Evolutionary conservation across 495 filamentous ascomycete genomes (phyloP).

Genomic region (Neurospora terricola): DNA sequence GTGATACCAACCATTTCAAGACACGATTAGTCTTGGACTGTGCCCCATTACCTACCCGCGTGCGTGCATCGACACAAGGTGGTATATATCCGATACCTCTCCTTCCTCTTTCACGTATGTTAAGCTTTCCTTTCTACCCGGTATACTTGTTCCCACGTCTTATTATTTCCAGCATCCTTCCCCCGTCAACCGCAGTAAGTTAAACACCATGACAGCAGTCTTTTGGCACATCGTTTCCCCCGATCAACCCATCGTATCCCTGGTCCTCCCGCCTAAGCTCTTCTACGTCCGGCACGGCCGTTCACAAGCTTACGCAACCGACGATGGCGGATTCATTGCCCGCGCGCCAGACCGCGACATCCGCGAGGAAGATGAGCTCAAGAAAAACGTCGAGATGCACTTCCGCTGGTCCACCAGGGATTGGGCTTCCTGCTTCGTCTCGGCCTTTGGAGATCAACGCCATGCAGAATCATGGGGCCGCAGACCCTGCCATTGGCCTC

Average conservation of each 20-base stretch:
- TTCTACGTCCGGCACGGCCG: background rate
- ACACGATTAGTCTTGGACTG: background rate
- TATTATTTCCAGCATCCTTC: too few relatives aligned
- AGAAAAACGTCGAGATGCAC: background rate
- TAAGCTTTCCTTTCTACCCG: background rate
- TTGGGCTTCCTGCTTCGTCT: background rate
- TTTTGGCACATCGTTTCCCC: background rate
- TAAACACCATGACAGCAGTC: background rate
- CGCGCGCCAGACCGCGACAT: background rate
- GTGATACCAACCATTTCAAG: background rate
- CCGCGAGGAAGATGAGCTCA: background rate
- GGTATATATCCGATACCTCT: background rate
- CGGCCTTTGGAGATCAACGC: background rate
- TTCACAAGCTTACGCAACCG: background rate
- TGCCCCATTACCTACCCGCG: background rate
- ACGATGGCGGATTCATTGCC: background rate
- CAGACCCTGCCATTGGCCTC: accelerated
- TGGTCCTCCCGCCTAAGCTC: background rate
- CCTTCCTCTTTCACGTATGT: background rate
- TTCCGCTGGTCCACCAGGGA: background rate
- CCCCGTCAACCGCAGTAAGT: background rate
- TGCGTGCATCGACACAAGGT: too few relatives aligned
- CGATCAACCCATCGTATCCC: background rate
- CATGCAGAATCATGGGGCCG: background rate
- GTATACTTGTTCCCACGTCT: background rate